Base-by-base conservation (phyloP, 805 yeast genomes). In the Dipodascopsis tothii region DNA sequence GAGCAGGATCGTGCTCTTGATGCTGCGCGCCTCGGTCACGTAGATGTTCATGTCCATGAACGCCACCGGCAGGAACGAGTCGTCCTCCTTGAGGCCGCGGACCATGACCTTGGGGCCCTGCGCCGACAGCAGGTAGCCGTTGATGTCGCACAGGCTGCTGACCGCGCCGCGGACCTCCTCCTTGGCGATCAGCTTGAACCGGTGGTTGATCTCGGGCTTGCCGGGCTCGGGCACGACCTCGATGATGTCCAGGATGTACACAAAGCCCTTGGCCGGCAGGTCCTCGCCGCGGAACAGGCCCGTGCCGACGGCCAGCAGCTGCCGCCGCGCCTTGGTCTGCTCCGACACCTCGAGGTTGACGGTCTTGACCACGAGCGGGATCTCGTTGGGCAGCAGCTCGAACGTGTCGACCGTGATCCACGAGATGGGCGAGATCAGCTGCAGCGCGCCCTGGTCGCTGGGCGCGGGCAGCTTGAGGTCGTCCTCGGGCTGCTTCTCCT, bases 141-240 rank as follows among this genome's bases (percentile, higher is more conserved):
- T 78, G 7, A 88, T 72, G 41, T 81, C 92, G 57, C 82, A 76
- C 1, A 86, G 70, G 2, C 84, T 70, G 1, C 92, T 77, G 0
- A 82, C 90, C 1, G 95, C 86, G 16, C 96, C 96, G 55, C 82
- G 77, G 1, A 85, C 76, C 22, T 74, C 77, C 60, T 88, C 96
- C 39, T 74, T 72, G 39, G 77, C 77, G 6, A 84, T 68, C 53
- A 79, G 75, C 59, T 84, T 86, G 55, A 88, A 70, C 61, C 81
- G 84, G 60, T 76, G 83, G 54, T 79, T 81, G 1, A 87, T 80
- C 52, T 86, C 94, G 0, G 96, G 95, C 46, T 72, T 74, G 0
- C 81, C 87, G 0, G 90, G 90, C 57, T 86, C 95, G 0, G 96
- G 95, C 51, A 84, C 85, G 60, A 87, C 81, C 46, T 80, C 87